Base-by-base conservation (phyloP, 331 rosid species). In the Rosa hybrid region DNA sequence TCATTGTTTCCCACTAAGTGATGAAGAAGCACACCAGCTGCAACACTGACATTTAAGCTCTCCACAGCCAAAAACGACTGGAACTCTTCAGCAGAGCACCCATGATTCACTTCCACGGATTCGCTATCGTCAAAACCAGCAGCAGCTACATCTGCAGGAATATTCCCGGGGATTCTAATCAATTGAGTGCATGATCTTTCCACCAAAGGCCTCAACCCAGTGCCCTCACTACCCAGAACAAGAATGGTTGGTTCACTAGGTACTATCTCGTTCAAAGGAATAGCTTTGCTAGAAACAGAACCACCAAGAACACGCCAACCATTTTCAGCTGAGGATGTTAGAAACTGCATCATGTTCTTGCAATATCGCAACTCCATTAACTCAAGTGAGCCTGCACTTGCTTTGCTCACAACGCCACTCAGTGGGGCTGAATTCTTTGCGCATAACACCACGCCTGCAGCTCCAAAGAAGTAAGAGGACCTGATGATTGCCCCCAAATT, bases 261-360 rank as follows among this genome's bases (percentile, higher is more conserved):
- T n/a, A n/a, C 84, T 54, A 91, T 80, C 89, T 87, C 87, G n/a
- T 93, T 80, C 86, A 95, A 77, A 18, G 92, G 85, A 77, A 91
- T 25, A 64, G 97, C 91, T 80, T 82, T 93, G 10, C 90, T 70
- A 72, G 97, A 88, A 73, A 95, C 99, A 60, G 99, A 95, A 21
- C 96, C 99, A 18, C 99, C 97, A 5, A 95, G 84, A 78, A 93
- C 97, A 68, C 94, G 89, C 99, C 98, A 89, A 59, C 98, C 99
- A 72, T 90, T 92, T 83, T 90, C 97, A 46, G 98, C 92, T 0
- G 97, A 95, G 79, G 97, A 88, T 72, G 92, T 87, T 77, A 95
- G 84, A 89, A 95, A 95, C 73, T 91, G 99, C 99, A 95, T 95
- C 99, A 95, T 95, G 69, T 93, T 93, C 81, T 93, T 93, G 84